A percentile compares a stretch with the other conserved stretches of the same genome.
phyloP scores from a whole-genome alignment of 345 rosid genomes.

The Kandelia obovata region DNA sequence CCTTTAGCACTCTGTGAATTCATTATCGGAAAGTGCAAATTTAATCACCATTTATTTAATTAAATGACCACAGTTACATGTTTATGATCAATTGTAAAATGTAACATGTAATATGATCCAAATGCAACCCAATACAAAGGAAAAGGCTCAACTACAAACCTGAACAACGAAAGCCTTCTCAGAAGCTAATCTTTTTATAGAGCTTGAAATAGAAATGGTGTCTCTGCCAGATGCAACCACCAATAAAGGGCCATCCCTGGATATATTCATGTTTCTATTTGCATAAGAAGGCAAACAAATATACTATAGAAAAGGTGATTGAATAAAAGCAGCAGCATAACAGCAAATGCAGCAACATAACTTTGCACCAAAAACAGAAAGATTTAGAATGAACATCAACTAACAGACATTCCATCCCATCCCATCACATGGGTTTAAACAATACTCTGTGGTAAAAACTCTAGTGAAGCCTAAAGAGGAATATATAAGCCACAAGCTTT shows the following conservation, averaged over 20 bases:
- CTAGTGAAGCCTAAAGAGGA: too few species aligned
- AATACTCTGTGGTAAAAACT: not conserved
- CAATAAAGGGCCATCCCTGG: constrained; percentile 91
- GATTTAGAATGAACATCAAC: not conserved
- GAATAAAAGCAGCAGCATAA: not conserved
- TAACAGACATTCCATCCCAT: not conserved
- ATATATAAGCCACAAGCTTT: too few species aligned
- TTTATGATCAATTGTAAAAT: not conserved
- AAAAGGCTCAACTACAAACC: constrained; percentile 39
- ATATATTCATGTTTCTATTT: constrained; percentile 5
- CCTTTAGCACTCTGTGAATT: too few species aligned
- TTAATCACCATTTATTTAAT: too few species aligned
- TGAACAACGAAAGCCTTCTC: constrained; percentile 86
- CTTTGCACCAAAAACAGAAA: not conserved
- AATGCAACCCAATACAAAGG: constrained; percentile 4
- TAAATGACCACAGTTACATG: not conserved
- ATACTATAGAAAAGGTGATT: not conserved
- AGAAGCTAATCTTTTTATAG: constrained; percentile 78
- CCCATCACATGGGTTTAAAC: not conserved
- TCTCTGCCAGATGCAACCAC: constrained; percentile 96
- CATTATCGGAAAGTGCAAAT: too few species aligned
- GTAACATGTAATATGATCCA: not conserved
- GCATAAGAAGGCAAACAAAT: not conserved
- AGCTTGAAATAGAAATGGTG: constrained; percentile 81
- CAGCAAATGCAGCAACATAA: not conserved